Evolutionary conservation across 148 eudicot species (phyloP), one percentile per base, ranked within the genome.

Genomic region (Oxyria digyna): DNA sequence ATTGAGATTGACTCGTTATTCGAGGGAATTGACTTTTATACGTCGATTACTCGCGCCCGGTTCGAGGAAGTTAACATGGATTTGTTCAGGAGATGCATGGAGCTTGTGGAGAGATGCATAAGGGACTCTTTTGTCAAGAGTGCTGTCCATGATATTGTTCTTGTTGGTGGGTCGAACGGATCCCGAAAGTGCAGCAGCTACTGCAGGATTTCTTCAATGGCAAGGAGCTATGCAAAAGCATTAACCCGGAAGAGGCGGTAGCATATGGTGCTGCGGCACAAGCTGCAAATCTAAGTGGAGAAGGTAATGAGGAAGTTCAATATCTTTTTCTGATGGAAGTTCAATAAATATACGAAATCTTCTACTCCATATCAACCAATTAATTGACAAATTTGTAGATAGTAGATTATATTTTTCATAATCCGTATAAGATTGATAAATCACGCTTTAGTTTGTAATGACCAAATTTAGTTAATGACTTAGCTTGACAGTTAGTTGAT

Each of bases 191-290:
- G 32, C 70, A 67, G 27, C 70, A 67, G 18, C 50, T 67, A 7
- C 8, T 67, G 35, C 70, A 67, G 6, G 70, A 67, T 4, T 67
- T 67, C 54, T 67, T 67, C 37, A 67, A 67, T 11, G 70, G 70
- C 7, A 67, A 67, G 32, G 70, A 67, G 70, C 50, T 67, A 2
- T 67, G 70, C 70, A 67, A 67, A 37, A 67, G 50, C 52, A 67
- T 67, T 0, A 67, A 67, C 70, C 70, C 70, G 17, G 70, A 67
- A 42, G 70, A 67, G 26, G 70, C 70, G 0, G 70, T 67, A 29
- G 70, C 70, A 0, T 67, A 67, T 43, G 70, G 70, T 12, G 70
- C 70, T 26, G 70, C 70, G 4, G 70, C 42, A 3, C 67, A 63
- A 41, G 67, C 67, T 1, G 67, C 67, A 1, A 63, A 31, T 20